Percentiles rank a stretch among this genome's conserved stretches.
Evolutionary conservation across 805 yeast genomes (phyloP).

Genomic region (Myxozyma neglecta): DNA sequence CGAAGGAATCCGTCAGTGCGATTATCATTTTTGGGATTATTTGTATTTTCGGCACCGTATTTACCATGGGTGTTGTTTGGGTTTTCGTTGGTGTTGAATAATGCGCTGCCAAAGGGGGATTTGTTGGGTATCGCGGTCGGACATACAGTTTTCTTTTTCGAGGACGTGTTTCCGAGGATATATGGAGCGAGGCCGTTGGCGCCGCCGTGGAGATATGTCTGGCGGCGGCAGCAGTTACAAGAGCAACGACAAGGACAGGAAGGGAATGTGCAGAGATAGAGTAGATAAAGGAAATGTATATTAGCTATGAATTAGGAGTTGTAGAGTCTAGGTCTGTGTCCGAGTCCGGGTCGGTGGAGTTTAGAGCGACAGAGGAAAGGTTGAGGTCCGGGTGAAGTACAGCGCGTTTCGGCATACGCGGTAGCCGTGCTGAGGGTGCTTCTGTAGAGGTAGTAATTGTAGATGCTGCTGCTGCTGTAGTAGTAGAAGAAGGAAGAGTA

Average conservation of each 20-base stretch:
- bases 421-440: slow-evolving; percentile 17
- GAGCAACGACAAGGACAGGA: too few relatives aligned
- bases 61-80: slow-evolving; percentile 45
- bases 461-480: slow-evolving; percentile 8
- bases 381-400: neutral
- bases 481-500: neutral
- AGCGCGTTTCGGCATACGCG: slow-evolving; percentile 11
- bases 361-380: too few relatives aligned
- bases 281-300: neutral
- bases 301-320: too few relatives aligned
- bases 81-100: slow-evolving; percentile 34
- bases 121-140: slow-evolving; percentile 47
- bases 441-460: slow-evolving; percentile 17
- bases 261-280: too few relatives aligned
- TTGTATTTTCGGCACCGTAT: slow-evolving; percentile 47
- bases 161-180: slow-evolving; percentile 47
- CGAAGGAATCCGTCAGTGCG: slow-evolving; percentile 47
- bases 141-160: slow-evolving; percentile 45
- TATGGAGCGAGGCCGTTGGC: slow-evolving; percentile 39
- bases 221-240: too few relatives aligned
- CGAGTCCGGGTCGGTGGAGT: too few relatives aligned
- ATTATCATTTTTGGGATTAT: slow-evolving; percentile 46
- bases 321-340: too few relatives aligned
- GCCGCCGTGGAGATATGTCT: slow-evolving; percentile 51
- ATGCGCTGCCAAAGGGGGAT: slow-evolving; percentile 35